Evolutionary conservation across 805 yeast species (phyloP).

Genomic region (Metschnikowia continentalis): DNA sequence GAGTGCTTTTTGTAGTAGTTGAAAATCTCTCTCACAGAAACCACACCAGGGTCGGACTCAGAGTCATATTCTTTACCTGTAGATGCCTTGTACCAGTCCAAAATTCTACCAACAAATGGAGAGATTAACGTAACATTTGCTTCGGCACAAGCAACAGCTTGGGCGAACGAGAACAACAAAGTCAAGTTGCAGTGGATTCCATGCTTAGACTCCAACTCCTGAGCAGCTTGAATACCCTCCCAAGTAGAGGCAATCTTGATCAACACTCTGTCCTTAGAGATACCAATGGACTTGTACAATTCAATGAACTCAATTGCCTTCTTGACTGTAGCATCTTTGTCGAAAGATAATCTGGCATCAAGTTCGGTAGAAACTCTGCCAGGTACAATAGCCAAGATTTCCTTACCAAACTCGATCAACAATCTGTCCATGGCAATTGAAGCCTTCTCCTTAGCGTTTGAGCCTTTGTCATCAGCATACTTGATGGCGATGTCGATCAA

Average conservation of each 20-base stretch:
- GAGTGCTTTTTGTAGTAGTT: conserved; percentile 97
- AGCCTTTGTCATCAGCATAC: conserved; percentile 68
- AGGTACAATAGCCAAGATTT: conserved; percentile 90
- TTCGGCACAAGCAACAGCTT: conserved; percentile 99
- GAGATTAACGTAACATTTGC: conserved; percentile 94
- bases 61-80: conserved; percentile 80
- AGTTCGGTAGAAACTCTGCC: conserved; percentile 99
- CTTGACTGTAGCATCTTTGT: conserved; percentile 87
- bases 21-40: conserved; percentile 81
- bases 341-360: conserved; percentile 95
- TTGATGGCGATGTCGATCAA: conserved; percentile 88
- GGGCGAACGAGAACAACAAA: conserved; percentile 87
- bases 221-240: conserved; percentile 99
- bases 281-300: conserved; percentile 81
- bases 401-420: conserved; percentile 93
- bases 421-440: conserved; percentile 83
- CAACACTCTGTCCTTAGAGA: conserved; percentile 82
- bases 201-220: conserved; percentile 86
- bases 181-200: conserved; percentile 95
- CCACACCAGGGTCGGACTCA: conserved; percentile 92
- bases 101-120: conserved; percentile 98
- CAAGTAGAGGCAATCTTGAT: conserved; percentile 97
- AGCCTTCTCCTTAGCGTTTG: conserved; percentile 63
- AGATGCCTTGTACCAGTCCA: conserved; percentile 95
- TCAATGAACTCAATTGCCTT: conserved; percentile 91